A percentile compares a stretch with the other conserved stretches of the same genome.
Conservation (phyloP, 352 stramenopile genomes). For the Pythium insidiosum region DNA sequence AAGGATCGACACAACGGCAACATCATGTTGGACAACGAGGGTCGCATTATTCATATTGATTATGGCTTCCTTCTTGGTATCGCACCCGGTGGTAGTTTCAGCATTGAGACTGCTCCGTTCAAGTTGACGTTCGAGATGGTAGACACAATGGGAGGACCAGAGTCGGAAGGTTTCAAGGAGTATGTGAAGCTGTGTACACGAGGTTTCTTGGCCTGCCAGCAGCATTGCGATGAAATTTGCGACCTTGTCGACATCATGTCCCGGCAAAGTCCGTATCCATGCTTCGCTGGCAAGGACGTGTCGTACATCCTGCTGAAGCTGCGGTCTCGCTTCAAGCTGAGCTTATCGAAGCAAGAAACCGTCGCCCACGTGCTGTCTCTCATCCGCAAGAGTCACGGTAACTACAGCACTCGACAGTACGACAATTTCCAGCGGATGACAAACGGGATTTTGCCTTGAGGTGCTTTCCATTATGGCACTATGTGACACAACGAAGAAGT, state of each 20-base stretch:
- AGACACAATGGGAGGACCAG: constrained; percentile 93
- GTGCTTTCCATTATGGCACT: no score
- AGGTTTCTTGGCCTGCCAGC: constrained; percentile 95
- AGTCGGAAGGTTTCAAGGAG: constrained; percentile 91
- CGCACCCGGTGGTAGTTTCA: constrained; percentile 97
- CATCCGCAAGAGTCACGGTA: constrained; percentile 89
- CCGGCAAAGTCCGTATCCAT: constrained; percentile 94
- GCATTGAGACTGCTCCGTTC: constrained; percentile 98
- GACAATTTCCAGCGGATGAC: constrained; percentile 94
- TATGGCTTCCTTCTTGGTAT: constrained; percentile 99
- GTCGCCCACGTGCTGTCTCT: constrained; percentile 88
- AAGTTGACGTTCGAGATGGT: constrained; percentile 99
- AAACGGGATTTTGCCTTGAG: constrained; percentile 89
- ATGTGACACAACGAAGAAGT: no score
- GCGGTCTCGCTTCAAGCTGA: constrained; percentile 83
- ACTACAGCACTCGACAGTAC: constrained; percentile 91
- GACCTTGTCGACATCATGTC: constrained; percentile 97
- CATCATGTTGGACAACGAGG: constrained; percentile 98
- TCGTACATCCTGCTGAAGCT: constrained; percentile 83
- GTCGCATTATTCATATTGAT: constrained; percentile 99
- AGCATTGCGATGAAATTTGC: constrained; percentile 93
- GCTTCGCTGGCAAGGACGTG: constrained; percentile 86
- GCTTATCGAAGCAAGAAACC: constrained; percentile 82
- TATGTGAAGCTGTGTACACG: constrained; percentile 97
- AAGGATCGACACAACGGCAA: constrained; percentile 99